Evolutionary conservation across 768 basidiomycete species (phyloP).

Genomic region (Amanita thiersii): DNA sequence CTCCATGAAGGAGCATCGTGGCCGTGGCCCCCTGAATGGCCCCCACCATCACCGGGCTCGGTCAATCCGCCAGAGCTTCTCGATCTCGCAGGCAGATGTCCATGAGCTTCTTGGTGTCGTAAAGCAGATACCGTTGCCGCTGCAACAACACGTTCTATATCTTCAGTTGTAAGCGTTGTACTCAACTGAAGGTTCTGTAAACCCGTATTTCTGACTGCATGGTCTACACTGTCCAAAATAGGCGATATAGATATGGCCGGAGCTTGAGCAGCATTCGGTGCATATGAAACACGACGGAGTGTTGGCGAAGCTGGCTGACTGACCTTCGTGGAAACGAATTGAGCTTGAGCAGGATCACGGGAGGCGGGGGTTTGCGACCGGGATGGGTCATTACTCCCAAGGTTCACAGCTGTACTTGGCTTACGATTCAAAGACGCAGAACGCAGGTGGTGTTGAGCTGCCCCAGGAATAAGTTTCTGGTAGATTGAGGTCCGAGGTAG

Average conservation of each 20-base stretch:
- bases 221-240: slow-evolving; percentile 70
- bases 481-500: slow-evolving; percentile 59
- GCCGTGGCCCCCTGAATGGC: slow-evolving; percentile 37
- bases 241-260: slow-evolving; percentile 34
- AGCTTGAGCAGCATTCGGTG: slow-evolving; percentile 26
- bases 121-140: slow-evolving; percentile 90
- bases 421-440: slow-evolving; percentile 33
- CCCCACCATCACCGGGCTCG: slow-evolving; percentile 38
- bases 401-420: slow-evolving; percentile 30
- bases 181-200: slow-evolving; percentile 49
- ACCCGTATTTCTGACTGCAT: slow-evolving; percentile 58
- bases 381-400: slow-evolving; percentile 22
- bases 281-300: slow-evolving; percentile 50
- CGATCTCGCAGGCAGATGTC: slow-evolving; percentile 37
- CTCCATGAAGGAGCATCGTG: slow-evolving; percentile 99
- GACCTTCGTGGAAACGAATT: slow-evolving; percentile 4
- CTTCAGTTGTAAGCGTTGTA: slow-evolving; percentile 68
- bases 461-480: slow-evolving; percentile 42
- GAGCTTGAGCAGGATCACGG: slow-evolving; percentile 19
- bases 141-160: slow-evolving; percentile 89
- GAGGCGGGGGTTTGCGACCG: slow-evolving; percentile 30
- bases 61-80: slow-evolving; percentile 28
- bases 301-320: slow-evolving; percentile 33
- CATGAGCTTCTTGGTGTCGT: slow-evolving; percentile 64
- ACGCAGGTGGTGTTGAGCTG: slow-evolving; percentile 14